Evolutionary conservation across 805 yeast species (phyloP), one percentile per base, ranked within the genome.

Genomic region (Priceomyces castillae): DNA sequence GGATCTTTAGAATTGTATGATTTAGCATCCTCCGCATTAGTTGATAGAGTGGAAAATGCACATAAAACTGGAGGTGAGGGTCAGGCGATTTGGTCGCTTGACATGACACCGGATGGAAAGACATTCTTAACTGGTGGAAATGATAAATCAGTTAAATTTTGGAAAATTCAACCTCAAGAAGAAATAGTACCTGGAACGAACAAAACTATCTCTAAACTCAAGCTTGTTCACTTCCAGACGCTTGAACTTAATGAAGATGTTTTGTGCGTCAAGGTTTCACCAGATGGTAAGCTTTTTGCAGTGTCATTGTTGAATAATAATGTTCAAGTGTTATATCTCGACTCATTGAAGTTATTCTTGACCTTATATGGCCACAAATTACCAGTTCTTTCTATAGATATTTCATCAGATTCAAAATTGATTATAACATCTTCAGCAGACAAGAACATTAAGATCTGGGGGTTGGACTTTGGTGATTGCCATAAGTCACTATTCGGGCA

Each of bases 381-480:
- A 48, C 99, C 99, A 0, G 99, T 94, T 2, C 72, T 94, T 42
- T 84, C 96, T 2, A 79, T 94, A 52, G 99, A 94, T 61, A 90
- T 94, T 35, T 87, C 98, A 1, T 74, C 64, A 53, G 99, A 94
- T 63, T 82, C 92, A 30, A 92, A 94, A 64, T 62, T 94, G 53
- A 77, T 94, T 48, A 81, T 92, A 42, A 88, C 98, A 0, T 87
- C 97, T 3, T 89, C 97, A 1, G 99, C 99, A 0, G 99, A 94
- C 67, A 94, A 94, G 65, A 94, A 94, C 64, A 87, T 94, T 59
- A 90, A 95, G 67, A 86, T 94, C 45, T 94, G 99, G 99, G 99
- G 99, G 40, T 71, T 94, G 46, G 99, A 94, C 63, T 94, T 94
- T 65, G 99, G 99, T 66, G 99, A 94, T 65, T 94, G 99, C 73